A percentile compares a stretch with the other conserved stretches of the same genome.
Evolutionary conservation across 2,329 filamentous ascomycete genomes (phyloP).

Genomic region (Arthrinium phaeospermum): DNA sequence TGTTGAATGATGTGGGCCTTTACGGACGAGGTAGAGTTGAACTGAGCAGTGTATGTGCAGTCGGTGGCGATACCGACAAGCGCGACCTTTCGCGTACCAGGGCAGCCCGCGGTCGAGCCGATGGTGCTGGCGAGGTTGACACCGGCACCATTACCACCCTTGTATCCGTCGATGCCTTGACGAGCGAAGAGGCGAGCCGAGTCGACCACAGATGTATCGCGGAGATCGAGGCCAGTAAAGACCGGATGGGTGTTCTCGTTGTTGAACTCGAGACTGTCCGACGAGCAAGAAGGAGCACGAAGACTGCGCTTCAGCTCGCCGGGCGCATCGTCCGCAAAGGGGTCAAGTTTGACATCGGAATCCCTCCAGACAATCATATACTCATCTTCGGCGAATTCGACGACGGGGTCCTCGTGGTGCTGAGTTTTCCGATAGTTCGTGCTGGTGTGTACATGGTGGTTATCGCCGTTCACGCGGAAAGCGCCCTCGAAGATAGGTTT

Average conservation of each 20-base stretch:
- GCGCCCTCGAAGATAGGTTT: conserved; percentile 87
- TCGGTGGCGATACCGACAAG: conserved; percentile 92
- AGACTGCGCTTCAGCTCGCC: conserved; percentile 69
- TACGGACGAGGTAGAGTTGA: conserved; percentile 69
- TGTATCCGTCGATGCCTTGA: conserved; percentile 71
- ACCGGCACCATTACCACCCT: conserved; percentile 76
- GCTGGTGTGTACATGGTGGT: conserved; percentile 84
- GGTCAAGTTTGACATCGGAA: conserved; percentile 71
- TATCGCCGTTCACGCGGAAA: conserved; percentile 79
- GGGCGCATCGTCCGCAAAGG: conserved; percentile 45
- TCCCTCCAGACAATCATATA: conserved; percentile 93
- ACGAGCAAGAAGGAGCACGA: conserved; percentile 63
- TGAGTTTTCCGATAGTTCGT: conserved; percentile 76
- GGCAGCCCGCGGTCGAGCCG: conserved; percentile 83
- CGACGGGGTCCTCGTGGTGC: conserved; percentile 71
- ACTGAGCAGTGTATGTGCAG: conserved; percentile 81
- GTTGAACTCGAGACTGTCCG: conserved; percentile 84
- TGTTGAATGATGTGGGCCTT: conserved; percentile 78
- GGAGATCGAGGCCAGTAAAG: conserved; percentile 57
- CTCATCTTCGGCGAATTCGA: conserved; percentile 64
- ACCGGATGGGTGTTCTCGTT: conserved; percentile 72
- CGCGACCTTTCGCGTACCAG: conserved; percentile 87
- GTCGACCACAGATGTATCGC: conserved; percentile 65
- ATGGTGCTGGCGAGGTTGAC: conserved; percentile 81
- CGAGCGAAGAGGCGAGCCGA: conserved; percentile 73